Evolutionary conservation across 2,329 filamentous ascomycete genomes (phyloP), one percentile per base, ranked within the genome.

Genomic region (Arthrinium puccinioides): DNA sequence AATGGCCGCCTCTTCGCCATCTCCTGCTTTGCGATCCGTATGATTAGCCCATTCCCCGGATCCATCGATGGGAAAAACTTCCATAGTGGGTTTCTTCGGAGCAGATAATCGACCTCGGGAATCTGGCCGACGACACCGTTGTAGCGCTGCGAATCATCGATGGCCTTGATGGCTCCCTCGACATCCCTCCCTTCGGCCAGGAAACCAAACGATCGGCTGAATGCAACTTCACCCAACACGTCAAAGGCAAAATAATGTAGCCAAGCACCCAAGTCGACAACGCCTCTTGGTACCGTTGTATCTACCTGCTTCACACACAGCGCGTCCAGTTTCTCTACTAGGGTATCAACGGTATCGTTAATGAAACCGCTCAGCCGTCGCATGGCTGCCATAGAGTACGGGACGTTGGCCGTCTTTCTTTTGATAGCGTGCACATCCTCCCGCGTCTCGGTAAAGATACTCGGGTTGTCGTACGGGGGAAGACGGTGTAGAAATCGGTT

Each of bases 391-490:
- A 74, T 72, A 51, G 63, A 66, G 51, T 74, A 74, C 0, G 69
- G 67, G 23, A 68, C 64, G 33, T 68, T 69, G 45, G 65, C 66
- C 5, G 70, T 66, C 49, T 68, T 64, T 55, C 75, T 76, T 62
- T 74, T 74, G 41, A 63, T 60, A 0, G 70, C 69, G 50, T 76
- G 72, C n/a, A 70, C 66, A 6, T 66, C 60, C 53, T 75, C 71
- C 36, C 70, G 60, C 13, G 61, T 66, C 51, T 76, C 72, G 27
- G 72, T 75, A 54, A 76, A 76, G 50, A 76, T 74, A 41, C 76
- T 71, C 6, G 72, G 70, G 55, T 75, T 74, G 53, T 73, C 69
- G 0, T 69, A 64, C 4, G 72, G 72, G 71, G 71, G 48, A 76
- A 76, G 7, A 76, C 71, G 26, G 53, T 57, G 49, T 74, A 74